Percentiles rank a stretch among this genome's conserved stretches.
These are phyloP conservation scores for Capsicum pubescens DNA, from an alignment of 257 asterid species.

Conservation along the genomic window DNA sequence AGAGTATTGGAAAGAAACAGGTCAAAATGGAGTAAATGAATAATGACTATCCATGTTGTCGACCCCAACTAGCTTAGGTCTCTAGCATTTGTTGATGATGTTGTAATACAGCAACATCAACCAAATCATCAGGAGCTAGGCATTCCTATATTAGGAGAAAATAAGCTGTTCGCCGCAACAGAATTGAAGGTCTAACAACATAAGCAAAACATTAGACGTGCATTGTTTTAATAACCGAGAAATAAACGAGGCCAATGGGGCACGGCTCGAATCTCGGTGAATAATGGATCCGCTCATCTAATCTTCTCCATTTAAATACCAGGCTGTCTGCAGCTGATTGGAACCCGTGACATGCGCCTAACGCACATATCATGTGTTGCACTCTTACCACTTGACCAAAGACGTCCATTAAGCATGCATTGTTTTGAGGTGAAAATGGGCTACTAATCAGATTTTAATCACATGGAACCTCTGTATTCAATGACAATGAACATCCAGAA, in stretches of 20 bases:
- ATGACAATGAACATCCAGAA: constrained; percentile 6
- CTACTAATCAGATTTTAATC: neutral
- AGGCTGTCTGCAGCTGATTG: constrained; percentile 5
- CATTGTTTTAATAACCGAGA: neutral
- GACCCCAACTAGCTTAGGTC: neutral
- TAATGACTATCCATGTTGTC: constrained; percentile 1
- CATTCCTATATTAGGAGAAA: constrained; percentile 18
- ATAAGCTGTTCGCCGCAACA: neutral
- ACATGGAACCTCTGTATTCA: neutral
- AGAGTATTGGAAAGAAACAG: neutral
- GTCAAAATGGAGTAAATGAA: neutral
- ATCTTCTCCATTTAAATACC: constrained; percentile 3
- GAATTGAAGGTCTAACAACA: neutral
- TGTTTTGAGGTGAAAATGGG: constrained; percentile 13
- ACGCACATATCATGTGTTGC: neutral
- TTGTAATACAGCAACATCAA: neutral
- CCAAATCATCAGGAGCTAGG: constrained; percentile 22
- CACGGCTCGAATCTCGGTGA: neutral
- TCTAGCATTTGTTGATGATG: neutral
- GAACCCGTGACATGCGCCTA: neutral
- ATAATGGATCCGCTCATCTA: neutral
- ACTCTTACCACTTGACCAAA: neutral
- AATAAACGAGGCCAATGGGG: neutral
- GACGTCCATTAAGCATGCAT: neutral
- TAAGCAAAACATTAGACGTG: neutral